Conservation (phyloP, 345 rosid species). For the Dipteronia dyeriana region DNA sequence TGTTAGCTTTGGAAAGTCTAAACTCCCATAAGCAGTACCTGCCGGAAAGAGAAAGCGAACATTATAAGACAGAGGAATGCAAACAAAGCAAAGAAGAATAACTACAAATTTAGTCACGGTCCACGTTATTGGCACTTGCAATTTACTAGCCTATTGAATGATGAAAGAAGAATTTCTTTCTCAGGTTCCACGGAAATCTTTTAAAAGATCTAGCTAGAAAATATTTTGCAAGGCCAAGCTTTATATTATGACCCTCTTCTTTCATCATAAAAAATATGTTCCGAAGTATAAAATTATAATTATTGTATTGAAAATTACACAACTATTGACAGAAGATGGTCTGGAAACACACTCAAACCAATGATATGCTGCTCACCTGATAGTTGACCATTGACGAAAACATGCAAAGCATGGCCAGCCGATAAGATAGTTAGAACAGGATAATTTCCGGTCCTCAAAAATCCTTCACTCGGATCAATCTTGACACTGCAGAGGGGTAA, state of each 20-base stretch:
- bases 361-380: slow-evolving; percentile 52
- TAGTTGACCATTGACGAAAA: slow-evolving; percentile 80
- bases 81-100: too few relatives aligned
- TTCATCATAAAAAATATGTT: not conserved
- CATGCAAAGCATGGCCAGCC: slow-evolving; percentile 96
- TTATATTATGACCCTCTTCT: too few relatives aligned
- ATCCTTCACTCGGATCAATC: slow-evolving; percentile 53
- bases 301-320: not conserved
- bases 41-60: slow-evolving; percentile 18
- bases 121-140: not conserved
- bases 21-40: slow-evolving; percentile 93
- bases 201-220: not conserved
- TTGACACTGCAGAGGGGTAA: slow-evolving; percentile 37
- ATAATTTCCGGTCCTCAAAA: slow-evolving; percentile 52
- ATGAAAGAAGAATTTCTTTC: not conserved
- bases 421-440: slow-evolving; percentile 71
- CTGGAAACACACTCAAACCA: slow-evolving; percentile 36
- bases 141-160: not conserved
- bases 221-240: too few relatives aligned
- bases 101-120: not conserved
- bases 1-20: slow-evolving; percentile 85
- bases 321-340: not conserved
- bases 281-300: not conserved
- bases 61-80: not conserved
- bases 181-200: not conserved